These are phyloP conservation scores for Candida succiphila DNA, from an alignment of 805 yeast species.

Conservation along the genomic window DNA sequence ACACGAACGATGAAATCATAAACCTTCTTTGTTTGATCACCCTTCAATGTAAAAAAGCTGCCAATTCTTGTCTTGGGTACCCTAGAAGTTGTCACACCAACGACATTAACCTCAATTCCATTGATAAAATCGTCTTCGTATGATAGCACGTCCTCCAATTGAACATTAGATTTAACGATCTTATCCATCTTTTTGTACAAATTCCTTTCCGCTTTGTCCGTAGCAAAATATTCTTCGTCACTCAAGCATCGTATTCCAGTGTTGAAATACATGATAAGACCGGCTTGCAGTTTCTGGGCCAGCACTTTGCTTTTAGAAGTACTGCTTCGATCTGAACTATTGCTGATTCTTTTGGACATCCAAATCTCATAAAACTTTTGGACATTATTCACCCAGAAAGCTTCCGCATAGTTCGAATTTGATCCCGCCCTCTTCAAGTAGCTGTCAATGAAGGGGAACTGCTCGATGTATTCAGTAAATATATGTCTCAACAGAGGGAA, in stretches of 20 bases:
- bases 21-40: slow-evolving; percentile 9
- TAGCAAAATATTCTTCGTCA: slow-evolving; percentile 40
- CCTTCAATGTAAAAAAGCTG: background rate
- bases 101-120: slow-evolving; percentile 55
- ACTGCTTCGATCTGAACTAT: slow-evolving; percentile 67
- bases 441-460: slow-evolving; percentile 68
- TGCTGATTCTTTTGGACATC: slow-evolving; percentile 60
- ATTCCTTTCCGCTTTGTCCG: slow-evolving; percentile 23
- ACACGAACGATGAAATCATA: slow-evolving; percentile 43
- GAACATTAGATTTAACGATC: slow-evolving; percentile 6
- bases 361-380: slow-evolving; percentile 79
- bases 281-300: slow-evolving; percentile 48
- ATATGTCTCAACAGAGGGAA: slow-evolving; percentile 67
- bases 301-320: slow-evolving; percentile 60
- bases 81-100: slow-evolving; percentile 43
- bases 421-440: slow-evolving; percentile 20
- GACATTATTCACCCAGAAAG: slow-evolving; percentile 69
- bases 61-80: slow-evolving; percentile 13
- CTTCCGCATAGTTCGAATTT: slow-evolving; percentile 7
- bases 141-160: slow-evolving; percentile 12
- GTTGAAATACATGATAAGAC: slow-evolving; percentile 60
- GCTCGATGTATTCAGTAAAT: slow-evolving; percentile 48
- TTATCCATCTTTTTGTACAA: slow-evolving; percentile 30
- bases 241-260: slow-evolving; percentile 59
- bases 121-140: slow-evolving; percentile 31